These are phyloP conservation scores for Chrysoporthe austroafricana DNA, from an alignment of 2,329 filamentous ascomycete species.

Conservation along the genomic window DNA sequence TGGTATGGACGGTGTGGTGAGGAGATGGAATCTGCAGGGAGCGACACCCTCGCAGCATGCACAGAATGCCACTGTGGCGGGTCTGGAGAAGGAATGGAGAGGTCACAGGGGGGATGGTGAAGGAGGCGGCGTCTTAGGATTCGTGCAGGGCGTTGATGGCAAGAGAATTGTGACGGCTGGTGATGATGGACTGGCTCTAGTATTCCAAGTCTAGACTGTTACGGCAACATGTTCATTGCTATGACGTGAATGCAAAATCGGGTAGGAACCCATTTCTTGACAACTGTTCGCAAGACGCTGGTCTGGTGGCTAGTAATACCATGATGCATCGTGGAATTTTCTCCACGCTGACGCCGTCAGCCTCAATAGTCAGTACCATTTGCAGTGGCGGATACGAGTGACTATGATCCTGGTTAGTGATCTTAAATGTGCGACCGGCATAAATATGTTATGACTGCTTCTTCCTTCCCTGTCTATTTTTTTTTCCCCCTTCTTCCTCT, in stretches of 20 bases:
- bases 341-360: too few relatives aligned
- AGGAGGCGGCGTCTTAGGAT: constrained; percentile 86
- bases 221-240: background rate
- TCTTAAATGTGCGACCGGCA: too few relatives aligned
- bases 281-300: background rate
- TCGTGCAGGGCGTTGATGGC: constrained; percentile 79
- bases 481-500: too few relatives aligned
- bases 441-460: background rate
- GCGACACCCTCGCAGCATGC: constrained; percentile 36
- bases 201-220: constrained; percentile 61
- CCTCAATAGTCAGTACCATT: too few relatives aligned
- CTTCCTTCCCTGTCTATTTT: background rate
- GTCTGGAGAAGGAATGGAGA: constrained; percentile 83
- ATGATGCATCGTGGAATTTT: background rate
- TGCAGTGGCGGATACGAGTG: too few relatives aligned
- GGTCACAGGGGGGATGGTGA: constrained; percentile 85
- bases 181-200: constrained; percentile 75
- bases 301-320: background rate
- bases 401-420: too few relatives aligned
- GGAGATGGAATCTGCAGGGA: constrained; percentile 82
- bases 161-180: constrained; percentile 84
- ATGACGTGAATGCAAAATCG: background rate
- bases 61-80: constrained; percentile 58
- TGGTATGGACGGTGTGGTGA: constrained; percentile 89
- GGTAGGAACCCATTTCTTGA: background rate